phyloP scores from a whole-genome alignment of 257 asterid species.

The Solanum medicagineum region DNA sequence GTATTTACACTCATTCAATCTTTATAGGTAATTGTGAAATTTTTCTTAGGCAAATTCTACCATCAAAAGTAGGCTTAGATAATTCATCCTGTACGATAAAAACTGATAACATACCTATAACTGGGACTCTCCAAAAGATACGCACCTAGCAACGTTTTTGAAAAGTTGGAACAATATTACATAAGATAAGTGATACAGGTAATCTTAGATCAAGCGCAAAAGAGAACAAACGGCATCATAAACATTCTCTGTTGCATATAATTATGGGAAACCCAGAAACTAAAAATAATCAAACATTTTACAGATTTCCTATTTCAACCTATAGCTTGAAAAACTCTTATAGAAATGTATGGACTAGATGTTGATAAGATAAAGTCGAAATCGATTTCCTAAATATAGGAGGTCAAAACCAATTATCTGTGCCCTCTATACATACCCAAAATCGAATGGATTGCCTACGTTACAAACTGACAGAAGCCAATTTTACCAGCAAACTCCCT shows the following conservation, averaged over 20 bases:
- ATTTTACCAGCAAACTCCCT: background rate
- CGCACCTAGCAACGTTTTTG: background rate
- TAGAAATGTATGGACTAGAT: background rate
- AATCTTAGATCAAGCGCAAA: background rate
- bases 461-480: background rate
- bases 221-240: background rate
- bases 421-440: constrained; percentile 4
- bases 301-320: background rate
- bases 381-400: background rate
- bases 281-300: background rate
- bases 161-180: background rate
- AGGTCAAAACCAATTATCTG: background rate
- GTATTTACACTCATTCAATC: background rate
- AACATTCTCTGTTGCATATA: background rate
- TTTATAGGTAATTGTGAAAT: background rate
- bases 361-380: background rate
- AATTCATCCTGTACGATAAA: no score
- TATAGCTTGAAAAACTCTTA: background rate
- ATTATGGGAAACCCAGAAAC: background rate
- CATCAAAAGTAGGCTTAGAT: no score
- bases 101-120: background rate
- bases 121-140: background rate
- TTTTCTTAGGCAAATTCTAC: background rate
- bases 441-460: background rate
- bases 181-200: background rate